Evolutionary conservation across 2,329 filamentous ascomycete species (phyloP).

Genomic region (Rhynchosporium agropyri): DNA sequence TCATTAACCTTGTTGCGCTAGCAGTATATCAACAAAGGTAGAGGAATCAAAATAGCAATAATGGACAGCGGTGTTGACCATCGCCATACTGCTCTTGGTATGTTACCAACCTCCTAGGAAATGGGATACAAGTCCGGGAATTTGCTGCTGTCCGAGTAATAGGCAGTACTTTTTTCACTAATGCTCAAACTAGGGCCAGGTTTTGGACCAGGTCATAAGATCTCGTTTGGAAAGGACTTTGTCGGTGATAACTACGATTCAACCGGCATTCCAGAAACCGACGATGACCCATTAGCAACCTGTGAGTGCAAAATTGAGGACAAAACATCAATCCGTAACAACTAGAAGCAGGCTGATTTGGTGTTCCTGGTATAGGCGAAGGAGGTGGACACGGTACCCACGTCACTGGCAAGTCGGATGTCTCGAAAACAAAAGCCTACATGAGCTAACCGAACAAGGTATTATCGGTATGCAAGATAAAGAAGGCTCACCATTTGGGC

Average conservation of each 20-base stretch:
- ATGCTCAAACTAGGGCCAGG: constrained; percentile 34
- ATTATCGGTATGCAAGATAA: constrained; percentile 1
- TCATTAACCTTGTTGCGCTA: background rate
- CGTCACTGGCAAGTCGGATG: constrained; percentile 24
- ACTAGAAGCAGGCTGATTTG: background rate
- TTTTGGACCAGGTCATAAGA: constrained; percentile 61
- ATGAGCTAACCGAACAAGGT: background rate
- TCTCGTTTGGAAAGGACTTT: constrained; percentile 59
- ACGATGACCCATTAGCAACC: constrained; percentile 25
- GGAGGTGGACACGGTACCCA: constrained; percentile 36
- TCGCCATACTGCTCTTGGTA: constrained; percentile 63
- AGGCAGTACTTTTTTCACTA: no score
- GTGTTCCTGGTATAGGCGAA: background rate
- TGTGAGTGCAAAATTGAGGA: constrained; percentile 15
- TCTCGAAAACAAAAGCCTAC: background rate
- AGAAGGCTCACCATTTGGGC: background rate
- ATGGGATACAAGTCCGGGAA: no score
- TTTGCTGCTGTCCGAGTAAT: no score
- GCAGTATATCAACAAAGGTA: constrained; percentile 37
- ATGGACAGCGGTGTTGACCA: constrained; percentile 55
- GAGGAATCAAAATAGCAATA: constrained; percentile 49
- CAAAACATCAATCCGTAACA: background rate
- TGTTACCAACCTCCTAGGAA: constrained; percentile 41
- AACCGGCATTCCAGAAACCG: background rate
- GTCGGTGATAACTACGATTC: constrained; percentile 41